phyloP scores from a whole-genome alignment of 164 flowering plant genomes.

The Sedum album region DNA sequence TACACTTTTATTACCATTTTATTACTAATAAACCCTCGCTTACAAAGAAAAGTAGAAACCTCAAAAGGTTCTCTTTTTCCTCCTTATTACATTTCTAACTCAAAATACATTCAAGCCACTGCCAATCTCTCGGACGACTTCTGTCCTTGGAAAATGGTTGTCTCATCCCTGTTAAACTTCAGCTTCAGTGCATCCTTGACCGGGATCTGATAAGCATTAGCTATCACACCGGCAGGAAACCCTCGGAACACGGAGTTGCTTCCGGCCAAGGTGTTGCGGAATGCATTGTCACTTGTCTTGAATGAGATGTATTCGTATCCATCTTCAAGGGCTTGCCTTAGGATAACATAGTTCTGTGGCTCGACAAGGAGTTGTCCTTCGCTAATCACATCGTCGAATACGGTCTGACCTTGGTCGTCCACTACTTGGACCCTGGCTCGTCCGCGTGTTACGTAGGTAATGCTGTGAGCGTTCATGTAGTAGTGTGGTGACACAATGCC shows the following conservation, averaged over 20 bases:
- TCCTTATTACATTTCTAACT: neutral
- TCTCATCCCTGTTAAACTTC: constrained; percentile 22
- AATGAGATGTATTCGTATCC: constrained; percentile 29
- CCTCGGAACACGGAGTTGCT: constrained; percentile 19
- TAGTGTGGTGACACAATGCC: constrained; percentile 29
- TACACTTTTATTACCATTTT: constrained; percentile 1
- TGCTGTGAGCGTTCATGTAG: constrained; percentile 28
- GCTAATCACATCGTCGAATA: constrained; percentile 19
- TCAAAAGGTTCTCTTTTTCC: neutral
- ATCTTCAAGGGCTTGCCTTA: constrained; percentile 15
- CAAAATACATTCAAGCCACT: neutral
- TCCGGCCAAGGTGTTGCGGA: constrained; percentile 21
- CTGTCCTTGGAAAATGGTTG: constrained; percentile 9
- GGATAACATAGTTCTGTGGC: constrained; percentile 28
- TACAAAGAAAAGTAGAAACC: constrained; percentile 6
- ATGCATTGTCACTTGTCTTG: constrained; percentile 31
- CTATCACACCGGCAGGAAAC: constrained; percentile 22
- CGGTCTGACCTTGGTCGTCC: constrained; percentile 19
- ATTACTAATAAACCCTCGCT: constrained; percentile 3
- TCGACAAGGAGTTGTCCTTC: constrained; percentile 24
- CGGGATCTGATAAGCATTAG: constrained; percentile 18
- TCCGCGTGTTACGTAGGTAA: constrained; percentile 24
- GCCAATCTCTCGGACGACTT: constrained; percentile 10
- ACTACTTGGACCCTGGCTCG: constrained; percentile 24
- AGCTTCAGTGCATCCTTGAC: constrained; percentile 21